Evolutionary conservation across 129 eudicot species (phyloP), one percentile per base, ranked within the genome.

Genomic region (Centrapalus pauciflorus): DNA sequence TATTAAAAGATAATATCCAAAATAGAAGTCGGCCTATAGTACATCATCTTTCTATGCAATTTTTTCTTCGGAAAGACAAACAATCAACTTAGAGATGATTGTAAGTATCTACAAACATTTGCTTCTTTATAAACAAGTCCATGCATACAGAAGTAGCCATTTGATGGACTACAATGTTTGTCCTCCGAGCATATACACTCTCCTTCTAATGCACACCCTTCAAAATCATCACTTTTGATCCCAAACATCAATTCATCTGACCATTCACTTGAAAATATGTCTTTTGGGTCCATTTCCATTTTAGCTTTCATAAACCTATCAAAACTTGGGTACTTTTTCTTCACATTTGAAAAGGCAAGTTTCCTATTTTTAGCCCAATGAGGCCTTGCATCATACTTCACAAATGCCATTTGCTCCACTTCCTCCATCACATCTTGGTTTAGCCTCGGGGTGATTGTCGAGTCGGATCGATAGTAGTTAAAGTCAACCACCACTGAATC

Each of bases 181-280:
- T 85, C 80, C 37, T 87, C 96, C 2, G 86, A 80, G 77, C 97
- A 91, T 16, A 87, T 52, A 37, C 97, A 91, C 35, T 43, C 67
- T 7, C 97, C 97, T 60, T 91, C 97, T 32, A 91, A 74, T 17
- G 81, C 97, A 87, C 97, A 90, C 3, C 96, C 97, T 81, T 90
- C 90, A 10, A 24, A 63, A 3, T 62, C 66, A 13, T 6, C 54
- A 34, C 63, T 75, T 34, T 28, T 28, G 9, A 25, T 60, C 23
- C 97, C 97, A 54, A 72, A 80, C 69, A 90, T 12, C 38, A 90
- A 29, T 68, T 75, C 86, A 76, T 90, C 87, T 0, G 95, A 84
- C 95, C 90, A 87, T 17, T 83, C 97, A 51, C 95, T 79, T 0
- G 93, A 82, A 26, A 87, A 90, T 66, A 90, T 57, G 10, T 68